Evolutionary conservation across 345 rosid species (phyloP), one percentile per base, ranked within the genome.

Genomic region (Mercurialis annua): DNA sequence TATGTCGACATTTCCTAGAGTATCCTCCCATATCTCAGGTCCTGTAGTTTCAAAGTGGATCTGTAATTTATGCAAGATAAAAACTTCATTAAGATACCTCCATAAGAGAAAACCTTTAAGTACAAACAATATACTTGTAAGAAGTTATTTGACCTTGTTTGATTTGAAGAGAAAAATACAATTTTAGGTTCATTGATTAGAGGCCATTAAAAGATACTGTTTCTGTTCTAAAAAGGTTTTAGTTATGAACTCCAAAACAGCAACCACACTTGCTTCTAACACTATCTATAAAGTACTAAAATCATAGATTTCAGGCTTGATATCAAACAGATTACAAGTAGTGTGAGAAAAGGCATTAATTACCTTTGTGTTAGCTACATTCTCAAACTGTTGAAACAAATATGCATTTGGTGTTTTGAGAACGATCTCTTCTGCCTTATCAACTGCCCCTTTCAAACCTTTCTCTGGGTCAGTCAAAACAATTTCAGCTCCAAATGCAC

Each of bases 21-120:
- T 90, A 79, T 90, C 98, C 70, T 86, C 88, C 98, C 96, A 93
- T 30, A 93, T 89, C 76, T 93, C 98, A 51, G 96, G 97, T 68
- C 98, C 97, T 26, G 97, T 93, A 59, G 90, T 88, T 73, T 93
- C 94, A 65, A 87, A 90, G 75, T 92, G 97, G 36, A 87, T 77
- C 97, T 92, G 85, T 78, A 81, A 62, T 71, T 73, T 60, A 60
- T 34, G 51, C 48, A 71, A 48, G 11, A 29, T 49, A 40, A 63
- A 40, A 63, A 15, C 12, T 63, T 64, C 14, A 33, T 10, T 21
- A 5, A 42, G 12, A 29, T 3, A 20, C 26, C 34, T 17, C 51
- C 17, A n/a, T 27, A 69, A 36, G 46, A 59, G 36, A 50, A 40
- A 44, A 62, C 20, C 15, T 33, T 64, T 38, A 42, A 18, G 27